phyloP scores from a whole-genome alignment of 2,329 filamentous ascomycete species.

The Zelopaecilomyces penicillatus region DNA sequence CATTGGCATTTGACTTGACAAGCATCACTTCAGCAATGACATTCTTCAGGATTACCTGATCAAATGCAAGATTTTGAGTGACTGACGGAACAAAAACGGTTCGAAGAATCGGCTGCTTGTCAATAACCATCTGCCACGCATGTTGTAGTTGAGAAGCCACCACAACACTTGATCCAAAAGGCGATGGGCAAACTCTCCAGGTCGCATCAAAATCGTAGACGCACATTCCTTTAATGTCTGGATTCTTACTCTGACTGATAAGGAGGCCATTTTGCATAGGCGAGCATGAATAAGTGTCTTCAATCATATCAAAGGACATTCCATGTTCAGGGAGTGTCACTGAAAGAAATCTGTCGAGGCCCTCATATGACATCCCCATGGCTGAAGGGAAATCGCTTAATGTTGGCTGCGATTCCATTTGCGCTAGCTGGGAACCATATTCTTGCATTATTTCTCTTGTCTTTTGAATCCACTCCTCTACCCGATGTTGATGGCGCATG shows the following conservation, averaged over 20 bases:
- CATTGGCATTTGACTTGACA: background rate
- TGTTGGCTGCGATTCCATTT: background rate
- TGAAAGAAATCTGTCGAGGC: background rate
- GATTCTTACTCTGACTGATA: background rate
- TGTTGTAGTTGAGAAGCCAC: background rate
- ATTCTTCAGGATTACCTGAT: background rate
- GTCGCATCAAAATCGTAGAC: background rate
- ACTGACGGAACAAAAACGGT: slow-evolving; percentile 2
- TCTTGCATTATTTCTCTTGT: background rate
- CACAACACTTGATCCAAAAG: background rate
- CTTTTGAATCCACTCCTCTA: background rate
- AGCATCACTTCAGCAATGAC: background rate
- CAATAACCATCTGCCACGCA: slow-evolving; percentile 2
- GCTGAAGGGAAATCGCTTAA: background rate
- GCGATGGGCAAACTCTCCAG: background rate
- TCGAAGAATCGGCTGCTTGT: slow-evolving; percentile 5
- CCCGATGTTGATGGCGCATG: background rate
- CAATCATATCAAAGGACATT: background rate
- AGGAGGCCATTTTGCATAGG: background rate
- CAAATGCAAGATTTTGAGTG: background rate
- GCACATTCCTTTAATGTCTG: background rate
- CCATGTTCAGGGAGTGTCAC: background rate
- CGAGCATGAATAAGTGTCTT: background rate
- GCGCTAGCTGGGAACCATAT: background rate
- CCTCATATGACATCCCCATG: background rate